Conservation (phyloP, 75 land plant genomes). For the Cupressus sempervirens region DNA sequence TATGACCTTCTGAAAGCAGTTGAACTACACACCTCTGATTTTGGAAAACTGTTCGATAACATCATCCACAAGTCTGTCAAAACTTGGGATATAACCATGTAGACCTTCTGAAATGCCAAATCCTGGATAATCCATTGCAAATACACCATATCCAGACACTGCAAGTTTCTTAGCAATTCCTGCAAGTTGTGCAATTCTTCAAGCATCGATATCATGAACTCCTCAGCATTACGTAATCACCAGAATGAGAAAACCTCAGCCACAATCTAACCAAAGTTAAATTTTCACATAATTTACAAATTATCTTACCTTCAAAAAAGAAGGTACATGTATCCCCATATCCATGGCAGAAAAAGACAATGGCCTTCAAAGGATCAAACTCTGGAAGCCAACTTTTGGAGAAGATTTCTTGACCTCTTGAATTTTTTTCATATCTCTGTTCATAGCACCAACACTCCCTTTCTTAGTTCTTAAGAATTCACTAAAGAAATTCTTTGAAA, state of each 20-base stretch:
- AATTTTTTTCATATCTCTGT: conserved; percentile 69
- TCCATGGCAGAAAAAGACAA: conserved; percentile 83
- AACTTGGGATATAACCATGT: conserved; percentile 81
- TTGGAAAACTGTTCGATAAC: conserved; percentile 79
- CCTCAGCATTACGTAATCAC: not conserved
- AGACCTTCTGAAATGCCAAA: conserved; percentile 95
- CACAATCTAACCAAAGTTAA: not conserved
- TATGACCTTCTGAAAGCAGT: too few species aligned
- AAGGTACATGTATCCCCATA: conserved; percentile 97
- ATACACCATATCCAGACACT: conserved; percentile 76
- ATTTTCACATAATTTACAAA: not conserved
- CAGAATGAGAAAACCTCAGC: not conserved
- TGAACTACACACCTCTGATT: conserved; percentile 3
- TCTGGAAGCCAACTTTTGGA: conserved; percentile 84
- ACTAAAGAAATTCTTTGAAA: not conserved
- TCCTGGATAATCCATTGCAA: conserved; percentile 96
- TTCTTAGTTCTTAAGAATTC: not conserved
- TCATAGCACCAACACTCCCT: conserved; percentile 12
- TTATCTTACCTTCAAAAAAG: conserved; percentile 72
- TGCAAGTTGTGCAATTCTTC: conserved; percentile 18
- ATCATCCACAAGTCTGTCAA: conserved; percentile 81
- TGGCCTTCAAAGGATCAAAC: conserved; percentile 45
- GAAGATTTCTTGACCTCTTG: conserved; percentile 78
- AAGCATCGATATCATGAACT: not conserved
- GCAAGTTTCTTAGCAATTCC: conserved; percentile 88